Evolutionary conservation across 2,329 filamentous ascomycete species (phyloP), one percentile per base, ranked within the genome.

Genomic region (Zymoseptoria passerinii): DNA sequence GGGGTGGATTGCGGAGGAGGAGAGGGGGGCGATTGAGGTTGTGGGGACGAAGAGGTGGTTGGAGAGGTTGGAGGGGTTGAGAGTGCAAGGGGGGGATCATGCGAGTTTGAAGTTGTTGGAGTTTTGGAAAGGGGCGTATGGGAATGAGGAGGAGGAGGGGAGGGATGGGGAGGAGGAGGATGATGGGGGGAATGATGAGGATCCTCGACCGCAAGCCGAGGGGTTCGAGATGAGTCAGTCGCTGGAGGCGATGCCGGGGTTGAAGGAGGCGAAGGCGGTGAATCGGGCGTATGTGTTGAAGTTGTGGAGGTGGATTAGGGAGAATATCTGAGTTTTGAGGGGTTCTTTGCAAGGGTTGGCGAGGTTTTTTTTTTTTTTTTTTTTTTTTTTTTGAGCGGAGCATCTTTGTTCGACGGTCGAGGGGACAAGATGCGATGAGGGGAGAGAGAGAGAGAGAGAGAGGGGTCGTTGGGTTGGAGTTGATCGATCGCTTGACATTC

Each of bases 41-140:
- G 74, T 81, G 5, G 50, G 66, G 3, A n/a, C n/a, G n/a, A n/a
- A n/a, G n/a, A n/a, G n/a, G n/a, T n/a, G n/a, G n/a, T n/a, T n/a
- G n/a, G n/a, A 69, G 19, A 28, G 62, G 65, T n/a, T 65, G 65
- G 48, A 64, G 57, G 61, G 61, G 18, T n/a, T n/a, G n/a, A n/a
- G n/a, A n/a, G n/a, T n/a, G n/a, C n/a, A n/a, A n/a, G n/a, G n/a
- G n/a, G 63, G 59, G 13, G 67, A 74, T 28, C 75, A 81, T 67
- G 76, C 77, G 63, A 76, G 72, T 55, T 67, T 75, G 65, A 77
- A 76, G 55, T 68, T 83, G 50, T 63, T 82, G 28, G 76, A 76
- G 4, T 67, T 80, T 35, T 83, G 80, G 81, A 77, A 76, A 63
- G 69, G 71, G 54, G 72, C 70, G 4, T 80, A 78, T 65, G 66